phyloP scores from a whole-genome alignment of 2,329 filamentous ascomycete species.

The Diplodia intermedia region DNA sequence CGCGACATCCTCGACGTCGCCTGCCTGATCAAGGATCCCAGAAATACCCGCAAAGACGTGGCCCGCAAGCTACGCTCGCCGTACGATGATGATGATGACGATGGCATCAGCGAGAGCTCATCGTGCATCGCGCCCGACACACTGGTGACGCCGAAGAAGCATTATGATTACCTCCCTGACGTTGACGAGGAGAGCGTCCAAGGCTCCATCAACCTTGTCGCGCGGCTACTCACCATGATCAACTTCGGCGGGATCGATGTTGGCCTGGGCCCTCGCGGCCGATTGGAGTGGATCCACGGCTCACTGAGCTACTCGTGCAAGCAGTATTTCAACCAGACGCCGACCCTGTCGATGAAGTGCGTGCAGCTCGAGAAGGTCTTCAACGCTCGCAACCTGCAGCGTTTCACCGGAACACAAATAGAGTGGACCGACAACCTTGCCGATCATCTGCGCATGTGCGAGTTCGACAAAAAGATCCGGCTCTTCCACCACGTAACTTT shows the following conservation, averaged over 20 bases:
- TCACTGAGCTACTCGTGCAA: neutral
- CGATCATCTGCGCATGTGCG: slow-evolving; percentile 51
- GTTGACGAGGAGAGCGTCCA: neutral
- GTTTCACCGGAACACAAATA: slow-evolving; percentile 50
- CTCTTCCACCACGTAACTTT: slow-evolving; percentile 54
- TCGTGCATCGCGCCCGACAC: slow-evolving; percentile 18
- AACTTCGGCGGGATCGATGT: neutral
- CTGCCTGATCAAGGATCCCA: slow-evolving; percentile 26
- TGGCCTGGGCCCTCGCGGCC: neutral
- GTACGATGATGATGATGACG: neutral
- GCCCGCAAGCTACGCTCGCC: neutral
- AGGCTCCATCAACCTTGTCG: slow-evolving; percentile 14
- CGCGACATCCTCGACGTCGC: slow-evolving; percentile 37
- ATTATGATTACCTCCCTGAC: neutral
- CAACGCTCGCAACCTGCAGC: slow-evolving; percentile 36
- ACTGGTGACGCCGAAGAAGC: slow-evolving; percentile 15
- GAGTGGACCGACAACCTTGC: slow-evolving; percentile 51
- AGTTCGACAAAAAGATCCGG: slow-evolving; percentile 49
- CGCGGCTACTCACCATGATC: slow-evolving; percentile 14
- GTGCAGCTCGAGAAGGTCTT: slow-evolving; percentile 33
- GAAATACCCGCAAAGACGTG: slow-evolving; percentile 5
- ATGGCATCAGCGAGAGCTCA: neutral
- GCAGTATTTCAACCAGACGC: slow-evolving; percentile 13
- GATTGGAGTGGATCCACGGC: slow-evolving; percentile 5
- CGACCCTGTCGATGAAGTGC: slow-evolving; percentile 6